A percentile compares a stretch with the other conserved stretches of the same genome.
Evolutionary conservation across 371 early-diverging fungal genomes (phyloP).

Genomic region (Actinomortierella wolfii): DNA sequence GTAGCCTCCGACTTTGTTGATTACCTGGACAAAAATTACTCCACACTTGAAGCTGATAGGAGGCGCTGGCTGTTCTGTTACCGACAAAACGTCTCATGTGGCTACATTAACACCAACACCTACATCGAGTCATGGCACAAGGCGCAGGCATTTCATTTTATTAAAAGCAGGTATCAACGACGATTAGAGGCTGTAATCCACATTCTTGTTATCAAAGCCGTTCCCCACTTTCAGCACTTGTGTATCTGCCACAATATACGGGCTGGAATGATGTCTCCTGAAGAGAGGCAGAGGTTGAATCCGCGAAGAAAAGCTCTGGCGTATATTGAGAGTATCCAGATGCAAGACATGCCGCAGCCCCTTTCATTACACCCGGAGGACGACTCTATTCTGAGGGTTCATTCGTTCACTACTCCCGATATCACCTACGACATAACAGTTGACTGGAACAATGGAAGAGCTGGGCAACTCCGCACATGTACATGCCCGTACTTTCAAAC

Average conservation of each 20-base stretch:
- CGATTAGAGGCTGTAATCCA: conserved; percentile 13
- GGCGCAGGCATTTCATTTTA: conserved; percentile 3
- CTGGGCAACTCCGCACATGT: no score
- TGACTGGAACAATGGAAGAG: no score
- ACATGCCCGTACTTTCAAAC: no score
- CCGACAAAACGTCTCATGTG: neutral
- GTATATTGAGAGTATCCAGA: neutral
- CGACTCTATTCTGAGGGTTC: conserved; percentile 5
- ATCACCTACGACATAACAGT: neutral
- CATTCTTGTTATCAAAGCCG: conserved; percentile 3
- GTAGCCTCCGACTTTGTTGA: neutral
- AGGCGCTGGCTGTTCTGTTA: conserved; percentile 10
- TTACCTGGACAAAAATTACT: conserved; percentile 8
- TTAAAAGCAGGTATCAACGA: conserved; percentile 11
- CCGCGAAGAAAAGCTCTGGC: neutral
- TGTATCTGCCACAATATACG: conserved; percentile 3
- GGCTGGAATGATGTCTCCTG: conserved; percentile 10
- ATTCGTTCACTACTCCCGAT: conserved; percentile 2
- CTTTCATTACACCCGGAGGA: no score
- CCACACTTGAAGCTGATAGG: conserved; percentile 4
- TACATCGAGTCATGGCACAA: conserved; percentile 15
- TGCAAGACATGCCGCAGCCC: no score
- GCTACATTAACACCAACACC: conserved; percentile 9
- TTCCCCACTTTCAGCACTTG: conserved; percentile 13
- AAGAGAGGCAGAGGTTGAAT: neutral